Evolutionary conservation across 2,329 filamentous ascomycete genomes (phyloP).

Genomic region (Parafenestella ontariensis): DNA sequence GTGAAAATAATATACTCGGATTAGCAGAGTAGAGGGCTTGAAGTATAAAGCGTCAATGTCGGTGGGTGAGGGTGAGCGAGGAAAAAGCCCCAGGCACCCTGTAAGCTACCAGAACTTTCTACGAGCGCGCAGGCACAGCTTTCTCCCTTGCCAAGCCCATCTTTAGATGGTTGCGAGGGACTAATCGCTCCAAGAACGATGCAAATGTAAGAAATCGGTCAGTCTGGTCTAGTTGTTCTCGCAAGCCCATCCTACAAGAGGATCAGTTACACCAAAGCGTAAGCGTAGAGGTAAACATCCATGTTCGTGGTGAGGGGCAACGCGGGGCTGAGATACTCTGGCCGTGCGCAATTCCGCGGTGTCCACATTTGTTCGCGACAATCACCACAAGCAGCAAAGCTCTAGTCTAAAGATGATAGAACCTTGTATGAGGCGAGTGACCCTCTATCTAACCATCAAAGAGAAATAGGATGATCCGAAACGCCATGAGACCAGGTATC

Average conservation of each 20-base stretch:
- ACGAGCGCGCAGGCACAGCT: slow-evolving; percentile 22
- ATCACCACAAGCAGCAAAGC: background rate
- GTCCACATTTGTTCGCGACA: slow-evolving; percentile 1
- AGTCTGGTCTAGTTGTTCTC: background rate
- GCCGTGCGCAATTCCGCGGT: background rate
- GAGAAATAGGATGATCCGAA: background rate
- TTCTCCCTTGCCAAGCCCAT: slow-evolving; percentile 30
- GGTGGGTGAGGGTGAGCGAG: slow-evolving; percentile 31
- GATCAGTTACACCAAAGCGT: background rate
- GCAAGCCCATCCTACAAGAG: background rate
- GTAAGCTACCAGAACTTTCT: slow-evolving; percentile 47
- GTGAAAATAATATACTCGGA: background rate
- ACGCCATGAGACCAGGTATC: slow-evolving; percentile 9
- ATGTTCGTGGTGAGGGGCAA: slow-evolving; percentile 32
- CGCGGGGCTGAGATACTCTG: slow-evolving; percentile 23
- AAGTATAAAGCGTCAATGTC: slow-evolving; percentile 4
- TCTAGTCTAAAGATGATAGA: background rate
- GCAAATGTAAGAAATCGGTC: background rate
- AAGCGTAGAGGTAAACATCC: slow-evolving; percentile 11
- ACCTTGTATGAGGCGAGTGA: too few species aligned
- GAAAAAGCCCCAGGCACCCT: slow-evolving; percentile 20
- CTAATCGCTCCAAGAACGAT: background rate
- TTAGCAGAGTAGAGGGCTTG: background rate
- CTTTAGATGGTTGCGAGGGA: slow-evolving; percentile 10
- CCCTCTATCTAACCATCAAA: background rate